Conservation (phyloP, 345 rosid genomes). For the Eutrema heterophyllum region DNA sequence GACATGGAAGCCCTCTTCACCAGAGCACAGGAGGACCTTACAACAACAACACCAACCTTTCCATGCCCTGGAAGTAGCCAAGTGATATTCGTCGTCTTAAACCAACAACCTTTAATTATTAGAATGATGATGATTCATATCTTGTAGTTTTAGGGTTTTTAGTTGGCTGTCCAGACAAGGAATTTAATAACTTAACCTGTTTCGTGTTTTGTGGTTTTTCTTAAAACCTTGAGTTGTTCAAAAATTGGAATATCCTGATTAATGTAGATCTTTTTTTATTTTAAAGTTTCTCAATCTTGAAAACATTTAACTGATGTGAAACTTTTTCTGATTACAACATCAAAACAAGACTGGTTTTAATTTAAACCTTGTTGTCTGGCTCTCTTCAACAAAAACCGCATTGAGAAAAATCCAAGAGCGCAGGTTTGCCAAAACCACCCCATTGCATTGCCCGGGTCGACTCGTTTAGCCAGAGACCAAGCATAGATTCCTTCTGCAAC, state of each 20-base stretch:
- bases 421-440: slow-evolving; percentile 91
- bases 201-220: neutral
- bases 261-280: slow-evolving; percentile 7
- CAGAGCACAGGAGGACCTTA: slow-evolving; percentile 44
- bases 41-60: slow-evolving; percentile 44
- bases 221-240: neutral
- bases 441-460: slow-evolving; percentile 63
- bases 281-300: neutral
- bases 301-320: neutral
- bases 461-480: slow-evolving; percentile 55
- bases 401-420: slow-evolving; percentile 58
- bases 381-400: slow-evolving; percentile 61
- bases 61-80: slow-evolving; percentile 58
- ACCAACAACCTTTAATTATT: neutral
- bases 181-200: neutral
- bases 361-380: slow-evolving; percentile 28
- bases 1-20: slow-evolving; percentile 55
- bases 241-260: neutral
- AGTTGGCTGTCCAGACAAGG: neutral
- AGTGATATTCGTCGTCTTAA: neutral
- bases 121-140: neutral
- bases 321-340: slow-evolving; percentile 40
- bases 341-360: neutral
- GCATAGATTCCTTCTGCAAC: slow-evolving; percentile 57
- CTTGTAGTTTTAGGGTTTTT: slow-evolving; percentile 9